Conservation (phyloP, 2,329 filamentous ascomycete species). For the Trichophyton rubrum region DNA sequence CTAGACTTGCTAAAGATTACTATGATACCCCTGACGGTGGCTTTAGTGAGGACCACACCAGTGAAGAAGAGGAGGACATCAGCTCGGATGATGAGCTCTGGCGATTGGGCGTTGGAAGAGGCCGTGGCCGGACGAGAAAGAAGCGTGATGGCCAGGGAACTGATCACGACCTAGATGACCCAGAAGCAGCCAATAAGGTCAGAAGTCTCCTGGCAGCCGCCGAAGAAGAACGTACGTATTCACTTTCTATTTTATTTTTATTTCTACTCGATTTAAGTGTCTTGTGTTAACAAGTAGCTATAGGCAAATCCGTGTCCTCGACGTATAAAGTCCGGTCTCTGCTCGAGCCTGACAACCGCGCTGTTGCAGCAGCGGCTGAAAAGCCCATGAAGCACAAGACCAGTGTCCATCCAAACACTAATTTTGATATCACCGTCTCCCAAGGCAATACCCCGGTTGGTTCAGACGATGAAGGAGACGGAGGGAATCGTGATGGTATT, state of each 20-base stretch:
- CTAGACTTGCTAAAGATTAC: slow-evolving; percentile 56
- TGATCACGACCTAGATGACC: slow-evolving; percentile 11
- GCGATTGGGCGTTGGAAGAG: slow-evolving; percentile 27
- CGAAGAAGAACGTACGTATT: slow-evolving; percentile 61
- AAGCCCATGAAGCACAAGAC: slow-evolving; percentile 37
- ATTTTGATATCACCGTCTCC: slow-evolving; percentile 60
- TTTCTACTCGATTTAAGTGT: not conserved
- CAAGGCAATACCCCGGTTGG: slow-evolving; percentile 51
- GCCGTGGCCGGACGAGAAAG: slow-evolving; percentile 27
- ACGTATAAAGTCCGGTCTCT: slow-evolving; percentile 52
- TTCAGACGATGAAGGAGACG: slow-evolving; percentile 52
- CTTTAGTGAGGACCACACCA: slow-evolving; percentile 28
- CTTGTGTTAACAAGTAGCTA: not conserved
- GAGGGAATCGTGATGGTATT: no score
- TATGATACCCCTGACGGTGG: slow-evolving; percentile 58
- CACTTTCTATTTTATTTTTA: not conserved
- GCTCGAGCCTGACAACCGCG: slow-evolving; percentile 49
- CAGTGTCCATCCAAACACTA: slow-evolving; percentile 67
- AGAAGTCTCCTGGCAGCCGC: slow-evolving; percentile 58
- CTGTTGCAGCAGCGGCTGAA: slow-evolving; percentile 50
- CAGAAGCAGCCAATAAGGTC: slow-evolving; percentile 32
- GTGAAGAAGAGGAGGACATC: slow-evolving; percentile 26
- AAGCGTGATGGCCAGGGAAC: slow-evolving; percentile 9
- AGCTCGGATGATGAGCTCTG: slow-evolving; percentile 56
- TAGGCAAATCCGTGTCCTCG: slow-evolving; percentile 44